phyloP scores from a whole-genome alignment of 169 alveolate genomes.

The Babesia caballi region DNA sequence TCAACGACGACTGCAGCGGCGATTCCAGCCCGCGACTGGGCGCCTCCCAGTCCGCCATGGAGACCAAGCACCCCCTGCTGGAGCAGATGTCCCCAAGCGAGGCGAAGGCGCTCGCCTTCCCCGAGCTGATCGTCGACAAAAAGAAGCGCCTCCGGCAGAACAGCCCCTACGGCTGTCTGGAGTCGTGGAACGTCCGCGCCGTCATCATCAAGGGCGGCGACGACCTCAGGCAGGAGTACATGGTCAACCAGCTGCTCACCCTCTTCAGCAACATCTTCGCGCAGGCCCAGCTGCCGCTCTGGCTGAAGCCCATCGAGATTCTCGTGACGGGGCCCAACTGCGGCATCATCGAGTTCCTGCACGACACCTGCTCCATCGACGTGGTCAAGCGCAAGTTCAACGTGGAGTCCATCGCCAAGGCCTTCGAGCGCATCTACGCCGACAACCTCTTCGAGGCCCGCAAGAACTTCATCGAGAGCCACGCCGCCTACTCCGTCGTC shows the following conservation, averaged over 20 bases:
- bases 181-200: slow-evolving; percentile 83
- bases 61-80: slow-evolving; percentile 36
- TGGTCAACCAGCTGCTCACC: slow-evolving; percentile 92
- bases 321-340: slow-evolving; percentile 91
- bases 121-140: slow-evolving; percentile 79
- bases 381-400: slow-evolving; percentile 72
- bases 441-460: slow-evolving; percentile 75
- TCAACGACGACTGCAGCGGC: neutral
- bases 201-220: slow-evolving; percentile 94
- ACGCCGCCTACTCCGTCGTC: slow-evolving; percentile 94
- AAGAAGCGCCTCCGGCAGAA: slow-evolving; percentile 72
- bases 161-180: slow-evolving; percentile 83
- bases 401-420: slow-evolving; percentile 70
- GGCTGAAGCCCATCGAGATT: slow-evolving; percentile 92
- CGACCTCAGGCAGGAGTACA: slow-evolving; percentile 92
- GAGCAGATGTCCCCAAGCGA: slow-evolving; percentile 58
- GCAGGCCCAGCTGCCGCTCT: slow-evolving; percentile 84
- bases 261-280: slow-evolving; percentile 85
- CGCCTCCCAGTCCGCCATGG: neutral
- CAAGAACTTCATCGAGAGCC: slow-evolving; percentile 89
- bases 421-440: slow-evolving; percentile 68
- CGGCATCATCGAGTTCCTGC: slow-evolving; percentile 85
- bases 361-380: slow-evolving; percentile 77
- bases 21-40: neutral
- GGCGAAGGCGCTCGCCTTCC: slow-evolving; percentile 64